Conservation (phyloP, 306 rosid genomes). For the Urtica urens region DNA sequence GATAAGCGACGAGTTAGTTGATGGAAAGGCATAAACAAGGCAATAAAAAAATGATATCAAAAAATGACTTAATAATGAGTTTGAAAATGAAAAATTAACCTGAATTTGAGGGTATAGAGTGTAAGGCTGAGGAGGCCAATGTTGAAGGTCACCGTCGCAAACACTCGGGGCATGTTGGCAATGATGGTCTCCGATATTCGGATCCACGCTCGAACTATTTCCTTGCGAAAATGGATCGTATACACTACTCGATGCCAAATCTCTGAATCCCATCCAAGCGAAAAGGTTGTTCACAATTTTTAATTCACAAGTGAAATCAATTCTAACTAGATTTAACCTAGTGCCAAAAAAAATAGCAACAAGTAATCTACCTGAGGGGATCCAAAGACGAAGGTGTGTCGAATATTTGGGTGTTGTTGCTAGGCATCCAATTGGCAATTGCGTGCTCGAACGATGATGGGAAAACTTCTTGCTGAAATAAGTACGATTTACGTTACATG, state of each 20-base stretch:
- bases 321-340: not conserved
- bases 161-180: constrained; percentile 39
- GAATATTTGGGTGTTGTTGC: constrained; percentile 38
- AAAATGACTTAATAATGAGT: no score
- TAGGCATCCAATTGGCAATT: constrained; percentile 46
- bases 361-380: constrained; percentile 33
- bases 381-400: constrained; percentile 44
- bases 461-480: constrained; percentile 33
- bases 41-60: no score
- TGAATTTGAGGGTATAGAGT: constrained; percentile 25
- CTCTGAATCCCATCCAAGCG: constrained; percentile 33
- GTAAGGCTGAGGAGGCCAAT: constrained; percentile 36
- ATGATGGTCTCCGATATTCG: constrained; percentile 25
- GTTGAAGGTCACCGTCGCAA: constrained; percentile 8
- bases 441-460: constrained; percentile 38
- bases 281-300: no score
- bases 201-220: constrained; percentile 35
- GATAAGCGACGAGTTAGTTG: no score
- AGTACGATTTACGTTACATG: not conserved
- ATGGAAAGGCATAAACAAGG: no score
- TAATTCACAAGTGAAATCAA: not conserved
- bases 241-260: constrained; percentile 30
- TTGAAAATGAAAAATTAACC: constrained; percentile 4
- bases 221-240: constrained; percentile 64
- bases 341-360: not conserved